Conservation (phyloP, 148 eudicot species). For the Drosera capensis region DNA sequence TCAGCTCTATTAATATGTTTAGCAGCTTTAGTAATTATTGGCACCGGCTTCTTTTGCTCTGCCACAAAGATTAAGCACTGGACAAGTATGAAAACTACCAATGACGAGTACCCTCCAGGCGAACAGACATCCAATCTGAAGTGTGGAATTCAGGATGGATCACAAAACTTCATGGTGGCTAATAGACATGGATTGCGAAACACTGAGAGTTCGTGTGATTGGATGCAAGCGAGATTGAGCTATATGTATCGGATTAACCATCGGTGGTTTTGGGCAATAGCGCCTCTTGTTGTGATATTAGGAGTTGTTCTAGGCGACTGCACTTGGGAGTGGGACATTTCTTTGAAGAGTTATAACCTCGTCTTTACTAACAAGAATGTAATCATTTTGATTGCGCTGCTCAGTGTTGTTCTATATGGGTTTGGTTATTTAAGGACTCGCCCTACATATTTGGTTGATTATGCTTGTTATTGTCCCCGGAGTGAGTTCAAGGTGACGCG, state of each 20-base stretch:
- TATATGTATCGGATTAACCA: constrained; percentile 42
- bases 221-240: constrained; percentile 51
- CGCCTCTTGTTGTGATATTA: constrained; percentile 23
- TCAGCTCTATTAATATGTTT: no score
- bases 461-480: constrained; percentile 57
- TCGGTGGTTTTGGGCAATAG: constrained; percentile 23
- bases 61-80: no score
- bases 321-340: neutral
- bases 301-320: constrained; percentile 22
- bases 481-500: constrained; percentile 46
- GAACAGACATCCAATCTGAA: no score
- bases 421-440: constrained; percentile 29
- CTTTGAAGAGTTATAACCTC: neutral
- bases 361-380: constrained; percentile 12
- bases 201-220: constrained; percentile 42
- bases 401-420: constrained; percentile 21
- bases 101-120: no score
- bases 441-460: constrained; percentile 49
- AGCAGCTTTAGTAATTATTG: no score
- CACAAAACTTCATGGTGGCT: constrained; percentile 37
- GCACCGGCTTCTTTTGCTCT: no score
- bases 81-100: no score
- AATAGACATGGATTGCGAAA: constrained; percentile 51
- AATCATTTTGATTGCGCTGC: constrained; percentile 17
- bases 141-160: constrained; percentile 41